Percentiles rank a stretch among this genome's conserved stretches.
Conservation (phyloP, 2,329 filamentous ascomycete species). For the Cadophora malorum region DNA sequence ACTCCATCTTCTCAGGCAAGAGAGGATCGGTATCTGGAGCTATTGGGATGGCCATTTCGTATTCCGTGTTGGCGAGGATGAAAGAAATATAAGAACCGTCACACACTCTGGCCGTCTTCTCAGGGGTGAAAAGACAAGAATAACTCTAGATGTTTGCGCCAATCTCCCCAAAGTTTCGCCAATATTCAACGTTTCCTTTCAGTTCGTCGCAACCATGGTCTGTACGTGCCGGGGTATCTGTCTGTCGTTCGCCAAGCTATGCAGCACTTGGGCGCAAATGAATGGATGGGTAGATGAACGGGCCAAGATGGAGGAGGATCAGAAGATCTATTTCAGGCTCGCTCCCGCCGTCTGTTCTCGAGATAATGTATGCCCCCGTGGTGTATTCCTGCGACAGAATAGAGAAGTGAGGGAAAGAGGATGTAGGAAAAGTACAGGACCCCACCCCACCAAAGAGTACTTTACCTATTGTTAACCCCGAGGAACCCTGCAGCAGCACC, state of each 20-base stretch:
- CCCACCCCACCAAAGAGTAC: neutral
- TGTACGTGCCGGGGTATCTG: neutral
- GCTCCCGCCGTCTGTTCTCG: constrained; percentile 7
- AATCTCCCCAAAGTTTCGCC: neutral
- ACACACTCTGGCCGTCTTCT: neutral
- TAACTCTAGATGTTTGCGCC: neutral
- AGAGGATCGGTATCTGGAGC: constrained; percentile 25
- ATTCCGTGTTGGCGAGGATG: neutral
- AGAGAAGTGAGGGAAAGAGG: neutral
- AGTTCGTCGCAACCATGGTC: constrained; percentile 16
- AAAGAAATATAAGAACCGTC: neutral
- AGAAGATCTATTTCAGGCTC: constrained; percentile 1
- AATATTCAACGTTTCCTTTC: neutral
- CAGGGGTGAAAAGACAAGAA: constrained; percentile 5
- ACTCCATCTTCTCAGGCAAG: constrained; percentile 33
- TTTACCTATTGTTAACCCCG: neutral
- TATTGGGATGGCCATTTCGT: constrained; percentile 24
- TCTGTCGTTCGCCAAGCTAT: neutral
- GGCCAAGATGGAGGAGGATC: constrained; percentile 7
- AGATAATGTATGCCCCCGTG: neutral
- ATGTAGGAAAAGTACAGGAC: neutral
- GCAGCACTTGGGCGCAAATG: neutral
- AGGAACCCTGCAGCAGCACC: neutral
- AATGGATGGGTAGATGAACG: neutral
- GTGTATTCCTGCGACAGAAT: constrained; percentile 1